phyloP scores from a whole-genome alignment of 345 rosid species.

The Rhodomyrtus tomentosa region DNA sequence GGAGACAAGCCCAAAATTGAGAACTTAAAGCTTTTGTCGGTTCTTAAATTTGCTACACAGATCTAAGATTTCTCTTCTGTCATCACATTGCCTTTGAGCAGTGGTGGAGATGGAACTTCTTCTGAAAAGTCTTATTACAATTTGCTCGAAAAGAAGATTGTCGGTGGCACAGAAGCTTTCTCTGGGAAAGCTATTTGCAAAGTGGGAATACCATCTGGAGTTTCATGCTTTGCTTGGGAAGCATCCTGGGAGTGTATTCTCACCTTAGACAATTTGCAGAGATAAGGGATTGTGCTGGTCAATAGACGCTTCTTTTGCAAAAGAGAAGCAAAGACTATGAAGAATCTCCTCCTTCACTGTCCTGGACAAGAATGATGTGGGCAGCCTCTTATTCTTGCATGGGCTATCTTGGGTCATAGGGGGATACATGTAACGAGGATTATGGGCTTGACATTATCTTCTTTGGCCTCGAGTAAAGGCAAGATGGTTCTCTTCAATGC shows the following conservation, averaged over 20 bases:
- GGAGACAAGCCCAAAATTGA: not conserved
- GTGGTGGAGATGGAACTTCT: not conserved
- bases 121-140: not conserved
- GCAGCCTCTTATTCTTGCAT: not conserved
- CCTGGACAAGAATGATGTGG: not conserved
- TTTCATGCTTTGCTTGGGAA: not conserved
- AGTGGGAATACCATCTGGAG: not conserved
- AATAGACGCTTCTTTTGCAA: not conserved
- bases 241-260: not conserved
- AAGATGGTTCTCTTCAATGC: not conserved
- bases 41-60: not conserved
- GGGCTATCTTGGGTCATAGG: not conserved
- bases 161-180: not conserved
- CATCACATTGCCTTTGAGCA: not conserved
- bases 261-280: not conserved
- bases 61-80: not conserved
- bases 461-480: not conserved
- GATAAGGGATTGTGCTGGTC: not conserved
- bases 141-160: not conserved
- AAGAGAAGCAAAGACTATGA: not conserved
- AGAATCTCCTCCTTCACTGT: not conserved
- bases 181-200: not conserved
- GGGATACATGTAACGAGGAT: not conserved
- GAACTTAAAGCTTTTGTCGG: not conserved
- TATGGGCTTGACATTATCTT: not conserved